Base-by-base conservation (phyloP, 139 green algal genomes). In the Tetraselmis striata region DNA sequence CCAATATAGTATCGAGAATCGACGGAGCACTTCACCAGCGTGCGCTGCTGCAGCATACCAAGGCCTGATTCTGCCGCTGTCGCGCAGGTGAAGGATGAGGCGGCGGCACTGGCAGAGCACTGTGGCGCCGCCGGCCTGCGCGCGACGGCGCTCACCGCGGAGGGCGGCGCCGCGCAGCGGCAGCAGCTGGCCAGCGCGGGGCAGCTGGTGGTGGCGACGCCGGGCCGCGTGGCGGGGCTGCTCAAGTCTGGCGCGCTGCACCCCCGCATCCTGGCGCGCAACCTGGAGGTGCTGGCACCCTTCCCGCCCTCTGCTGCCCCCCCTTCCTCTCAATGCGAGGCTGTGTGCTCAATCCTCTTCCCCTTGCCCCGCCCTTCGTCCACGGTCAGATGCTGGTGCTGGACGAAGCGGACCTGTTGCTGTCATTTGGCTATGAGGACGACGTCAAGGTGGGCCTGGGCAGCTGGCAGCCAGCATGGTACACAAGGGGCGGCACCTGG, bases 341-440 rank as follows among this genome's bases (percentile, higher is more conserved):
- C n/a, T n/a, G n/a, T n/a, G n/a, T n/a, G n/a, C n/a, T n/a, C n/a
- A 18, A 67, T 67, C 45, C 45, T 22, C 22, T 18, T 30, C 75
- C 5, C 28, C 5, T 24, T 24, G 28, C 75, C 74, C 0, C 31
- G 32, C 75, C 45, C 22, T 27, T 28, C 11, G 77, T 29, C 26
- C 59, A 29, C 25, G 84, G 95, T 75, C 83, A 90, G 80, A 87
- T 91, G 75, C 79, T 99, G 76, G 92, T 99, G 5, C 87, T 99
- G 32, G 96, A 98, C 83, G 96, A 99, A 84, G 94, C 95, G 1
- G 96, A 99, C 88, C 83, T 99, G 81, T 89, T 99, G 86, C 88
- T 99, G 74, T 93, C 89, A 32, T 98, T 96, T 67, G 96, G 96
- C 0, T 97, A 98, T 83, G 89, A 94, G 80, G 86, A 91, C 1